phyloP scores from a whole-genome alignment of 192 early-diverging fungal genomes.

The Coemansia brasiliensis region DNA sequence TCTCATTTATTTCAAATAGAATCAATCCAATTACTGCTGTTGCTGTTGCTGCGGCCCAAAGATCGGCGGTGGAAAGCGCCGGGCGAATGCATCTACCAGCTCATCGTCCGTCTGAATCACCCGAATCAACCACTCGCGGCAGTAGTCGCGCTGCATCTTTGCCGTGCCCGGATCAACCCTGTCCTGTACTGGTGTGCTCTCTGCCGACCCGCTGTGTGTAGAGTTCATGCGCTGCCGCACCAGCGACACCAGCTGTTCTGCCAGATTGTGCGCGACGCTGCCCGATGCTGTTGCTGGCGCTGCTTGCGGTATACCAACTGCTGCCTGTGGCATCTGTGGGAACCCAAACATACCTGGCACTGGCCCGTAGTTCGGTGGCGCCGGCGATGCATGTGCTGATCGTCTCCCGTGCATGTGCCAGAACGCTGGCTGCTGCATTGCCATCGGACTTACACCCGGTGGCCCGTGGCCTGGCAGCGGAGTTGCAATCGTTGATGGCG shows the following conservation, averaged over 20 bases:
- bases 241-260: slow-evolving; percentile 53
- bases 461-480: slow-evolving; percentile 41
- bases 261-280: slow-evolving; percentile 48
- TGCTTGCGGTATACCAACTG: slow-evolving; percentile 18
- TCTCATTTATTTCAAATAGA: background rate
- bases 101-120: slow-evolving; percentile 53
- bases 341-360: slow-evolving; percentile 36
- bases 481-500: slow-evolving; percentile 46
- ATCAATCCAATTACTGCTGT: background rate
- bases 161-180: background rate
- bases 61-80: slow-evolving; percentile 51
- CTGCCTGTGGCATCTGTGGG: slow-evolving; percentile 23
- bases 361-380: slow-evolving; percentile 19
- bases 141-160: slow-evolving; percentile 48
- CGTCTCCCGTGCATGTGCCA: slow-evolving; percentile 31
- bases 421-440: slow-evolving; percentile 23
- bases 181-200: slow-evolving; percentile 8
- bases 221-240: slow-evolving; percentile 52
- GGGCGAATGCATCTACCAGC: slow-evolving; percentile 54
- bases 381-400: slow-evolving; percentile 45
- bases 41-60: slow-evolving; percentile 15
- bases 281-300: slow-evolving; percentile 2
- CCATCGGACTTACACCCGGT: background rate
- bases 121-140: slow-evolving; percentile 50
- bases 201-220: slow-evolving; percentile 5